These are phyloP conservation scores for Debaryomyces castellii DNA, from an alignment of 805 yeast genomes.

Conservation along the genomic window DNA sequence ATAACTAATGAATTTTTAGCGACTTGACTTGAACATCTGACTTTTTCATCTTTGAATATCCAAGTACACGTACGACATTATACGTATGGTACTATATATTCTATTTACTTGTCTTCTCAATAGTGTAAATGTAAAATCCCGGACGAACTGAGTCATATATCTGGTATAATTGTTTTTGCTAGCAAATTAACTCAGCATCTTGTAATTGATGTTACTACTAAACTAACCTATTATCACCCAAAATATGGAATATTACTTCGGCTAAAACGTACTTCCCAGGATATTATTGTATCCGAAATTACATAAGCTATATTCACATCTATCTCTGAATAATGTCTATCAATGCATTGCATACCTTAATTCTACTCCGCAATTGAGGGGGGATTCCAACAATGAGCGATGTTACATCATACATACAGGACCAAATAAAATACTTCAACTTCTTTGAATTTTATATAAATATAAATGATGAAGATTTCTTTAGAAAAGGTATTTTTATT, in stretches of 20 bases:
- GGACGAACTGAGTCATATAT: no score
- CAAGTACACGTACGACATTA: no score
- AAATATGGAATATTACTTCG: background rate
- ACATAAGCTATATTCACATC: no score
- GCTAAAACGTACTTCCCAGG: background rate
- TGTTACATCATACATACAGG: background rate
- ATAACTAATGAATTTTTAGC: no score
- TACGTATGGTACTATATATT: no score
- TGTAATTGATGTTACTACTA: no score
- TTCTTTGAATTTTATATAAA: background rate
- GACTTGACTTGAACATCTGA: background rate
- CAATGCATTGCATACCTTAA: background rate
- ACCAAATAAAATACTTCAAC: background rate
- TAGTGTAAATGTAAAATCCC: no score
- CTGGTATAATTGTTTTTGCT: no score
- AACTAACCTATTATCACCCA: no score
- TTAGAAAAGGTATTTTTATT: background rate
- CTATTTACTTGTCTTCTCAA: no score
- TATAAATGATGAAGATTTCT: background rate
- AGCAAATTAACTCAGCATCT: background rate
- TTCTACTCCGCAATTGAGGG: constrained; percentile 1
- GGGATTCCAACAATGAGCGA: background rate
- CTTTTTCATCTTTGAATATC: no score
- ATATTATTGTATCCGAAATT: background rate
- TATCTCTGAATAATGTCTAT: background rate